These are phyloP conservation scores for Quercus robur DNA, from an alignment of 306 rosid genomes.

Conservation along the genomic window DNA sequence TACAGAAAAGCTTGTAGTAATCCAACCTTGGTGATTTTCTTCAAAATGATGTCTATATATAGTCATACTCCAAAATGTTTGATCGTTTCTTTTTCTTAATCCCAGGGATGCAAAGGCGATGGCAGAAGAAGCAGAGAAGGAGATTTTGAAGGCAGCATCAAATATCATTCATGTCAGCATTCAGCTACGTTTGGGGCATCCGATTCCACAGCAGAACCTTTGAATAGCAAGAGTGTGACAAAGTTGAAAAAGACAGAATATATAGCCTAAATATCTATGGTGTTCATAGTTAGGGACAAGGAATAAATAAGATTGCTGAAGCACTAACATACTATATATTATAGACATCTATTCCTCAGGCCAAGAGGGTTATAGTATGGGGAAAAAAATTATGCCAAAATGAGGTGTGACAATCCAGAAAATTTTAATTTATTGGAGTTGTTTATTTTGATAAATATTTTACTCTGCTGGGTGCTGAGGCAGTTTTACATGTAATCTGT, in stretches of 20 bases:
- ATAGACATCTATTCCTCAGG: neutral
- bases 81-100: neutral
- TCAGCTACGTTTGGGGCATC: constrained; percentile 69
- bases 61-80: neutral
- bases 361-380: neutral
- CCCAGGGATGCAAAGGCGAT: constrained; percentile 69
- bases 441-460: neutral
- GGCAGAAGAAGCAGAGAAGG: constrained; percentile 60
- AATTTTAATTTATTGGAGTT: neutral
- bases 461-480: neutral
- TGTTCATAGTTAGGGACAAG: neutral
- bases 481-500: neutral
- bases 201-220: constrained; percentile 41
- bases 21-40: neutral
- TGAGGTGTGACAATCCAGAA: neutral
- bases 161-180: constrained; percentile 58
- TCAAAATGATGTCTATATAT: neutral
- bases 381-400: neutral
- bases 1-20: constrained; percentile 35
- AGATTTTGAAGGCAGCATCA: constrained; percentile 45
- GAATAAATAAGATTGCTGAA: neutral
- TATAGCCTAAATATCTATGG: neutral
- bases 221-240: constrained; percentile 5
- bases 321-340: neutral
- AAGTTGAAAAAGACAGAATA: neutral